Percentiles rank a stretch among this genome's conserved stretches.
Evolutionary conservation across 2,329 filamentous ascomycete genomes (phyloP).

Genomic region (Fusarium nurragi): DNA sequence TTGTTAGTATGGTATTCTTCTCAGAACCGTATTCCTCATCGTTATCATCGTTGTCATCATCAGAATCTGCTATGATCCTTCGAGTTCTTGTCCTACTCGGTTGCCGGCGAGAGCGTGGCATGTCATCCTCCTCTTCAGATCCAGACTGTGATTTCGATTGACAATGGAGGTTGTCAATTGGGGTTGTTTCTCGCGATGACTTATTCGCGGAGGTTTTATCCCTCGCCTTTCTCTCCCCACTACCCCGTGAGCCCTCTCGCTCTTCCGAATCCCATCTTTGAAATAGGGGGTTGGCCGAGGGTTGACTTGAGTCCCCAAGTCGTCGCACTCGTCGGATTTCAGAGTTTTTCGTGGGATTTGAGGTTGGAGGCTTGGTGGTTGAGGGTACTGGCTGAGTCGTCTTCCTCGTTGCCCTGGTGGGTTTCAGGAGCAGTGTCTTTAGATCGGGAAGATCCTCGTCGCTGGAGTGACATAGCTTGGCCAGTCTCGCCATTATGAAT

Average conservation of each 20-base stretch:
- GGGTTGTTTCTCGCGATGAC: conserved; percentile 2
- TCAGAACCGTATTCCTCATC: conserved; percentile 14
- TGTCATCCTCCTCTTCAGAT: conserved; percentile 14
- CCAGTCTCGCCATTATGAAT: conserved; percentile 44
- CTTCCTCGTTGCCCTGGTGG: conserved; percentile 29
- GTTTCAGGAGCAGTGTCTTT: conserved; percentile 44
- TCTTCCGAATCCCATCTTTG: conserved; percentile 46
- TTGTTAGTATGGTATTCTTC: conserved; percentile 31
- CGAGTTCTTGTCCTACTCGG: conserved; percentile 16
- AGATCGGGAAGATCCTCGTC: conserved; percentile 57
- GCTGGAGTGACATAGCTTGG: conserved; percentile 46
- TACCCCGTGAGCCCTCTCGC: conserved; percentile 9
- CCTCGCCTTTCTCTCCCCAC: background rate
- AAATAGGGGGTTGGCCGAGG: conserved; percentile 45
- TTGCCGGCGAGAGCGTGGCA: conserved; percentile 11
- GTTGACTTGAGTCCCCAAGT: conserved; percentile 39
- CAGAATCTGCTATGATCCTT: conserved; percentile 33
- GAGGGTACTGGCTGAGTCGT: conserved; percentile 7
- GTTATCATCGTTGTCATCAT: conserved; percentile 29
- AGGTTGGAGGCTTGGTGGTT: conserved; percentile 33
- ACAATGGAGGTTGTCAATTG: background rate
- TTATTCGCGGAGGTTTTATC: conserved; percentile 1
- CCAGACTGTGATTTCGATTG: background rate
- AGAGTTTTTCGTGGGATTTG: conserved; percentile 40
- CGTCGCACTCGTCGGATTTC: conserved; percentile 47